phyloP scores from a whole-genome alignment of 805 yeast species.

The Metschnikowia shivogae region DNA sequence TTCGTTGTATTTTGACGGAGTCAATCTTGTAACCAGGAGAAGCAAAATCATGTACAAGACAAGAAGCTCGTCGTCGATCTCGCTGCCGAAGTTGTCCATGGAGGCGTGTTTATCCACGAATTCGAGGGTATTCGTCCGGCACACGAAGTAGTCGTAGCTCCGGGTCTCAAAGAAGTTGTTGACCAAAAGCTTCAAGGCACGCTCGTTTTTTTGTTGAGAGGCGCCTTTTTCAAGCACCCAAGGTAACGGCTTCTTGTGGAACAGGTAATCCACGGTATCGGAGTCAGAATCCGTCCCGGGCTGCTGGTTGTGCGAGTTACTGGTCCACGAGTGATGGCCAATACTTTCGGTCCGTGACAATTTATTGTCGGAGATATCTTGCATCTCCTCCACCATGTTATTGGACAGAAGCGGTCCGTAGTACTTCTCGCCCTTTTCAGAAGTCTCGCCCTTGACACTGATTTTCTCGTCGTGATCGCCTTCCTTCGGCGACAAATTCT shows the following conservation, averaged over 20 bases:
- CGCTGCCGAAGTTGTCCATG: constrained; percentile 38
- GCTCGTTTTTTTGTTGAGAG: constrained; percentile 23
- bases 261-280: not conserved
- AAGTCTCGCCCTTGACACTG: constrained; percentile 32
- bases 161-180: constrained; percentile 38
- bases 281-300: constrained; percentile 4
- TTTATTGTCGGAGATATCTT: constrained; percentile 5
- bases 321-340: constrained; percentile 10
- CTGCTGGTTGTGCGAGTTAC: constrained; percentile 3
- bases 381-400: constrained; percentile 42
- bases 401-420: constrained; percentile 50
- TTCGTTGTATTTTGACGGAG: constrained; percentile 25
- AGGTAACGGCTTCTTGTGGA: constrained; percentile 31
- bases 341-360: constrained; percentile 1
- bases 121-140: constrained; percentile 27
- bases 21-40: constrained; percentile 34
- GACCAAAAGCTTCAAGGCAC: constrained; percentile 32
- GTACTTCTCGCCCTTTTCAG: constrained; percentile 40
- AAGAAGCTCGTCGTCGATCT: constrained; percentile 46
- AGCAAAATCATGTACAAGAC: constrained; percentile 43
- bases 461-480: constrained; percentile 8
- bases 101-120: constrained; percentile 35
- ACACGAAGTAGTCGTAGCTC: constrained; percentile 39
- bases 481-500: not conserved
- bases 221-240: constrained; percentile 15